Conservation (phyloP, 139 green algal species). For the Coelastrella sp. region DNA sequence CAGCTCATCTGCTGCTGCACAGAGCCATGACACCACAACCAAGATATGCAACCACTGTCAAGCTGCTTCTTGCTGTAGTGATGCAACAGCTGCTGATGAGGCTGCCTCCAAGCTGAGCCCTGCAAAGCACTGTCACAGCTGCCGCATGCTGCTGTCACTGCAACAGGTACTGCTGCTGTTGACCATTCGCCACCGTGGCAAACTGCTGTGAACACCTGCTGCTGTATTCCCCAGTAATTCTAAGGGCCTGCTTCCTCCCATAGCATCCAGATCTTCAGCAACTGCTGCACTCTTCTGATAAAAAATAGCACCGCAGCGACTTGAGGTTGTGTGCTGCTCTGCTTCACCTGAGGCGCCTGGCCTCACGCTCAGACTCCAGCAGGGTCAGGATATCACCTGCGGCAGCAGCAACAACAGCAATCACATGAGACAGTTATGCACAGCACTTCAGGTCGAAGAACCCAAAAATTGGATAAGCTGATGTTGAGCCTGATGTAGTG, state of each 20-base stretch:
- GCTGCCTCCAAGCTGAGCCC: neutral
- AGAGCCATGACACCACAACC: too few relatives aligned
- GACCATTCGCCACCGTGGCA: too few relatives aligned
- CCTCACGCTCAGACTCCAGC: slow-evolving; percentile 99
- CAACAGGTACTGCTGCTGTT: neutral
- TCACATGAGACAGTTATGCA: neutral
- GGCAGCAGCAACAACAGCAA: slow-evolving; percentile 3
- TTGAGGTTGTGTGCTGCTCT: neutral
- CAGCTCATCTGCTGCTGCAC: too few relatives aligned
- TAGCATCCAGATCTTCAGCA: neutral
- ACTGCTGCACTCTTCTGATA: neutral
- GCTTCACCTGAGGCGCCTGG: slow-evolving; percentile 89
- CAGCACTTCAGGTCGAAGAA: neutral
- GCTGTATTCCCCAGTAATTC: too few relatives aligned
- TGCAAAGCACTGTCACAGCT: neutral
- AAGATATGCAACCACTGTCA: too few relatives aligned
- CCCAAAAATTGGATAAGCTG: neutral
- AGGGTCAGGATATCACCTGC: slow-evolving; percentile 97
- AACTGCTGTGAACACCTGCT: too few relatives aligned
- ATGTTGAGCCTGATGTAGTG: neutral
- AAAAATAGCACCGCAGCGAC: neutral
- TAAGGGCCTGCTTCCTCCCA: neutral
- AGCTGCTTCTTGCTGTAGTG: too few relatives aligned
- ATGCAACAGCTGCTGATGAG: neutral
- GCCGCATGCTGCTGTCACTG: neutral